These are phyloP conservation scores for Xylariaceae sp. DNA, from an alignment of 2,329 filamentous ascomycete genomes.

Conservation along the genomic window DNA sequence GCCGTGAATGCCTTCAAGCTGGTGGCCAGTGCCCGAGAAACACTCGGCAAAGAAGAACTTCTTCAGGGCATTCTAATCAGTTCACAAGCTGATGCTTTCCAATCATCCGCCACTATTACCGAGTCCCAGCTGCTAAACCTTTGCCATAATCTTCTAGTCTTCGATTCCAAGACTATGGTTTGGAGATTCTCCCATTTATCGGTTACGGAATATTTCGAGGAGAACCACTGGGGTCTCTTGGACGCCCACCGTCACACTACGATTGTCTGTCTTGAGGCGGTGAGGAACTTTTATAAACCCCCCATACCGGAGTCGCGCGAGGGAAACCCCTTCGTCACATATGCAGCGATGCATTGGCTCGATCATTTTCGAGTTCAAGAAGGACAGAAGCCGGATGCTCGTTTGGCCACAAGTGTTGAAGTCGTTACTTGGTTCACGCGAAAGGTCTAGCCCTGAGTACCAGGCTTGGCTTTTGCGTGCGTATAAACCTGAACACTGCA, in stretches of 20 bases:
- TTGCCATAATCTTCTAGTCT: conserved; percentile 7
- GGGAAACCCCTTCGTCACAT: not conserved
- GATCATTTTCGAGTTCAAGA: conserved; percentile 1
- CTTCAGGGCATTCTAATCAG: conserved; percentile 1
- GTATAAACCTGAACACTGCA: too few species aligned
- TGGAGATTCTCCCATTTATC: conserved; percentile 12
- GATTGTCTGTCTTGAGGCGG: conserved; percentile 3
- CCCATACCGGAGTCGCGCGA: not conserved
- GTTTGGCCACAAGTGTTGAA: conserved; percentile 3
- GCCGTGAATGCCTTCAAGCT: conserved; percentile 1
- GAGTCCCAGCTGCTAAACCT: conserved; percentile 7
- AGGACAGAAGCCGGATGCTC: not conserved
- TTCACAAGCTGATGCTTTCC: not conserved
- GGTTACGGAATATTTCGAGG: conserved; percentile 8
- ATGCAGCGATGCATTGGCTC: conserved; percentile 1
- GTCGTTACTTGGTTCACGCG: conserved; percentile 7
- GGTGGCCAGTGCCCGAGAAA: not conserved
- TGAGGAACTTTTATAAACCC: not conserved
- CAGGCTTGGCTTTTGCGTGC: not conserved
- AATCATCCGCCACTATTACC: not conserved
- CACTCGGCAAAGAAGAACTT: not conserved
- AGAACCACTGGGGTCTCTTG: not conserved
- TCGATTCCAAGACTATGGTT: conserved; percentile 1
- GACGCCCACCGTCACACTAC: conserved; percentile 1
- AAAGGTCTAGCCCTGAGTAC: conserved; percentile 1